Conservation (phyloP, 2,329 filamentous ascomycete genomes). For the Cercospora janseana region DNA sequence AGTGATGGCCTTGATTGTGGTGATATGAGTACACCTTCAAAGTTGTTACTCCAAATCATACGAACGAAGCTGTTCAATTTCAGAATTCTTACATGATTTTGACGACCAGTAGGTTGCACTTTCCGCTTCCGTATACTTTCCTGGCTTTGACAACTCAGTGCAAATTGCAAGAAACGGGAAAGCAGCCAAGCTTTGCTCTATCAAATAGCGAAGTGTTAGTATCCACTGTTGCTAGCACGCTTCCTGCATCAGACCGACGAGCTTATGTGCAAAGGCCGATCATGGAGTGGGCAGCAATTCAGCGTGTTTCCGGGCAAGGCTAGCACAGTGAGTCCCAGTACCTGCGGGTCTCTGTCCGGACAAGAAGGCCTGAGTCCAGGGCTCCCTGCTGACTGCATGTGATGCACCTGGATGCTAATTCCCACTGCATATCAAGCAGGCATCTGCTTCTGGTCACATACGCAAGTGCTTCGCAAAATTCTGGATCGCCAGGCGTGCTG, state of each 20-base stretch:
- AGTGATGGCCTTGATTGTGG: background rate
- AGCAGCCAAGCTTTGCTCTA: background rate
- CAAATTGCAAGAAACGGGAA: background rate
- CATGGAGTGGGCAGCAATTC: background rate
- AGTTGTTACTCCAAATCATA: background rate
- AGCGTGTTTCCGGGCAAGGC: background rate
- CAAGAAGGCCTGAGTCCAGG: background rate
- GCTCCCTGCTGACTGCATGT: background rate
- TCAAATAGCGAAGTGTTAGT: background rate
- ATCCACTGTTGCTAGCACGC: background rate
- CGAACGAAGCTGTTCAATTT: background rate
- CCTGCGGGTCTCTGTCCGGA: background rate
- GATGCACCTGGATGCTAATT: background rate
- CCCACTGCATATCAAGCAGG: background rate
- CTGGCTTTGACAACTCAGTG: background rate
- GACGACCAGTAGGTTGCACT: background rate
- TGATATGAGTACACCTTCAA: slow-evolving; percentile 1
- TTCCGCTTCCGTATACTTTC: background rate
- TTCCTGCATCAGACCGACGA: background rate
- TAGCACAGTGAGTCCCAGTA: background rate
- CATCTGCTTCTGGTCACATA: background rate
- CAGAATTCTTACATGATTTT: slow-evolving; percentile 3
- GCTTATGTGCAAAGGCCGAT: background rate
- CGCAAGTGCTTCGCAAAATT: background rate
- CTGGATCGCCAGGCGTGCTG: background rate